Conservation (phyloP, 352 stramenopile species). For the Plasmopara muralis region DNA sequence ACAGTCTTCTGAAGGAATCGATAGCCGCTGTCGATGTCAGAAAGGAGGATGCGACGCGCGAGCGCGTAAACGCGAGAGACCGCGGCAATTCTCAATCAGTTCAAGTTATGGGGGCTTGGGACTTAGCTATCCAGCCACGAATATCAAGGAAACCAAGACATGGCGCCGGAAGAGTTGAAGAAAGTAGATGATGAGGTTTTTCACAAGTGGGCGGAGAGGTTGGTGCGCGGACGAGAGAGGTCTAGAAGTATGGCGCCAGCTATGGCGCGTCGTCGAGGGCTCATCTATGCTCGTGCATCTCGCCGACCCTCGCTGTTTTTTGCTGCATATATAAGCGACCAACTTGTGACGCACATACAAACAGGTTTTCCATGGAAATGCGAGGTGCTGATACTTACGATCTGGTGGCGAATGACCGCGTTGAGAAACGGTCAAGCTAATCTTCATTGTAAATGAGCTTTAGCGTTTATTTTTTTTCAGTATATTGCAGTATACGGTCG, state of each 20-base stretch:
- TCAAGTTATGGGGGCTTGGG: constrained; percentile 53
- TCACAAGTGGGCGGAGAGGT: constrained; percentile 36
- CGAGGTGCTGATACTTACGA: constrained; percentile 98
- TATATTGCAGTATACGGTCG: no score
- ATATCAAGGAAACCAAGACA: constrained; percentile 60
- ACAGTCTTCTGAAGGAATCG: constrained; percentile 65
- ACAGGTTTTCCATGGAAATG: constrained; percentile 67
- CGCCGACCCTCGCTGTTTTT: constrained; percentile 56
- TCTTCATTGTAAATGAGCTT: no score
- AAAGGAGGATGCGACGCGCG: constrained; percentile 62
- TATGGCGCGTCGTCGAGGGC: constrained; percentile 77
- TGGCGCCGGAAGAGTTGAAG: constrained; percentile 57
- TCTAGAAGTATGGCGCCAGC: constrained; percentile 72
- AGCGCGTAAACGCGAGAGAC: constrained; percentile 48
- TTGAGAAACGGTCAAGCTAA: constrained; percentile 90
- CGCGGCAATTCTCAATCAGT: constrained; percentile 66
- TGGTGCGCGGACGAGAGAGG: constrained; percentile 49
- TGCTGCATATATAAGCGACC: constrained; percentile 70
- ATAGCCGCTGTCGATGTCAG: constrained; percentile 47
- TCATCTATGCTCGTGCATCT: constrained; percentile 73
- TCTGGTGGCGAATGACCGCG: constrained; percentile 79
- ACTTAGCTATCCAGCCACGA: constrained; percentile 46
- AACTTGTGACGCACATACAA: constrained; percentile 45
- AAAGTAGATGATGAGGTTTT: constrained; percentile 52
- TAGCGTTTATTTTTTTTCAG: no score